Evolutionary conservation across 2,329 filamentous ascomycete species (phyloP), one percentile per base, ranked within the genome.

Genomic region (Colletotrichum tropicicola): DNA sequence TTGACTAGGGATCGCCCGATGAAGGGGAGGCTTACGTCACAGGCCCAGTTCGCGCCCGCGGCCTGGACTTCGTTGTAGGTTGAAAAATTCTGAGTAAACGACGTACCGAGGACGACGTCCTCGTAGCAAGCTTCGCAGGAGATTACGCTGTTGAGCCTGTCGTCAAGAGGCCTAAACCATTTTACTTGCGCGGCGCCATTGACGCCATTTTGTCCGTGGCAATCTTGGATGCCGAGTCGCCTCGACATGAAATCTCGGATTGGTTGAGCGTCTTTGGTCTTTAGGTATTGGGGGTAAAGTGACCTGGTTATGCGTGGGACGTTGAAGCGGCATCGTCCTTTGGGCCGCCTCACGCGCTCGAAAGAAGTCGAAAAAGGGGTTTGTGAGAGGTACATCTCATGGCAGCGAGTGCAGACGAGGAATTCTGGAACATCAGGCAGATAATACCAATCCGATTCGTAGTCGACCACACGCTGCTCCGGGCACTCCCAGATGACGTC

Each of bases 321-420:
- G 49, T 73, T 45, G 72, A 81, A 69, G 37, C 71, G 51, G 69
- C 75, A 70, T 44, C 72, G 28, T 55, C 75, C 56, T 57, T 70
- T 30, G 58, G 72, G 48, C 65, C 67, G 57, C 4, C 59, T 32
- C 0, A 72, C 61, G 4, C 69, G 66, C 27, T 68, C 59, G 35
- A 83, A 82, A 0, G 72, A 56, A 0, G 52, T 17, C 0, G 71
- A 70, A 4, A 82, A 72, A 0, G 41, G 45, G 0, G 77, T 79
- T 0, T 56, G 21, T 21, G 72, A 63, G 12, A 83, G 75, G 60
- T 79, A 57, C 28, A 79, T 77, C 6, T 74, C 72, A 32, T 81
- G 77, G 66, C 82, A 84, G 21, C 73, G 70, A 2, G 79, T 79
- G 66, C 81, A 84, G 32, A 82, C 71, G 3, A 75, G 59, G 23